Percentiles rank a stretch among this genome's conserved stretches.
phyloP scores from a whole-genome alignment of 2,329 filamentous ascomycete genomes.

The Fusarium sp. region DNA sequence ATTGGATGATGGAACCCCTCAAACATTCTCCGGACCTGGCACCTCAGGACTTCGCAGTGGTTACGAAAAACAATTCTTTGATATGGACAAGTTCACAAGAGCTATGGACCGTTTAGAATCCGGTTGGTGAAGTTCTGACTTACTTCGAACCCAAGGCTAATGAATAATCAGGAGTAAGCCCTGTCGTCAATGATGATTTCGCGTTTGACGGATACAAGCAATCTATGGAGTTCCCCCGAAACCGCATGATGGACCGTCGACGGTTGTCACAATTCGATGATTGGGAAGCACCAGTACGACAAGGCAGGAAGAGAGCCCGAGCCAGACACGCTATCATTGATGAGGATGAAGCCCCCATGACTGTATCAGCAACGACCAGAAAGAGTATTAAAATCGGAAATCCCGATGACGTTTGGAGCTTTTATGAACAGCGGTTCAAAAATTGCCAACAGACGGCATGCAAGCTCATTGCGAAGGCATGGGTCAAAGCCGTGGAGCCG shows the following conservation, averaged over 20 bases:
- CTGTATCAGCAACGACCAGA: slow-evolving; percentile 57
- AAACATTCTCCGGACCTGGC: slow-evolving; percentile 62
- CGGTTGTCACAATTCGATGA: slow-evolving; percentile 52
- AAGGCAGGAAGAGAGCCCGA: slow-evolving; percentile 50
- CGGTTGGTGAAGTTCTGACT: slow-evolving; percentile 51
- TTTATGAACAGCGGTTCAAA: slow-evolving; percentile 73
- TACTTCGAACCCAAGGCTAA: slow-evolving; percentile 21
- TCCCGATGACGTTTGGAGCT: slow-evolving; percentile 66
- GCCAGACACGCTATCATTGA: slow-evolving; percentile 56
- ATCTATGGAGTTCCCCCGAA: slow-evolving; percentile 45
- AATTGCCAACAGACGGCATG: slow-evolving; percentile 78
- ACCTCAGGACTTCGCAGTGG: slow-evolving; percentile 54
- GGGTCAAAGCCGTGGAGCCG: slow-evolving; percentile 80
- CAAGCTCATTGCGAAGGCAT: slow-evolving; percentile 80
- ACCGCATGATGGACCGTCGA: slow-evolving; percentile 50
- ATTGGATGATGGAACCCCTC: slow-evolving; percentile 61
- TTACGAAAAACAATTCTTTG: slow-evolving; percentile 62
- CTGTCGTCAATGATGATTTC: slow-evolving; percentile 52
- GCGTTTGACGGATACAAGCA: slow-evolving; percentile 49
- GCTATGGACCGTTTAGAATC: slow-evolving; percentile 56
- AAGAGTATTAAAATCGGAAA: slow-evolving; percentile 66
- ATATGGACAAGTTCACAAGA: slow-evolving; percentile 58
- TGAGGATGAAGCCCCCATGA: slow-evolving; percentile 58
- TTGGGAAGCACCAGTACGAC: slow-evolving; percentile 51
- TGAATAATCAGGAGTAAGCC: slow-evolving; percentile 49